Evolutionary conservation across 495 filamentous ascomycete species (phyloP).

Genomic region (Penicillium atrosanguineum): DNA sequence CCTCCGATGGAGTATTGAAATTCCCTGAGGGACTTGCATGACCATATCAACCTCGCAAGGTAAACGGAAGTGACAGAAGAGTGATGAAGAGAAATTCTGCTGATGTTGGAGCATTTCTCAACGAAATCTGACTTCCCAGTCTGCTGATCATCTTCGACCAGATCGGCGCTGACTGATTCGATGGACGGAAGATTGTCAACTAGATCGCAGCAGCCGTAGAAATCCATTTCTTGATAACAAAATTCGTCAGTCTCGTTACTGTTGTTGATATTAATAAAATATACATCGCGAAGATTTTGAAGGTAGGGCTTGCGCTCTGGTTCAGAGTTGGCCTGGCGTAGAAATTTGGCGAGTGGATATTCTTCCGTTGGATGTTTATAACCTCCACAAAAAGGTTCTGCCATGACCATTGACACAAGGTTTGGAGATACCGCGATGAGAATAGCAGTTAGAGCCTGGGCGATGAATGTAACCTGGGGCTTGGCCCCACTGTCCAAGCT

Average conservation of each 20-base stretch:
- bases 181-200: conserved; percentile 25
- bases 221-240: conserved; percentile 16
- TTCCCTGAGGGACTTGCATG: conserved; percentile 18
- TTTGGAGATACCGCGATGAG: conserved; percentile 27
- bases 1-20: conserved; percentile 26
- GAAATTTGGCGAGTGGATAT: conserved; percentile 18
- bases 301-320: conserved; percentile 14
- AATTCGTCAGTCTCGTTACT: not conserved
- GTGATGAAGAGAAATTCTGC: conserved; percentile 16
- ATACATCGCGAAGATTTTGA: conserved; percentile 22
- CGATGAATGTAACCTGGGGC: conserved; percentile 20
- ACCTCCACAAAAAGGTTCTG: conserved; percentile 2
- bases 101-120: conserved; percentile 18
- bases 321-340: conserved; percentile 11
- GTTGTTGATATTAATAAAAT: conserved; percentile 12
- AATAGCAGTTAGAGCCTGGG: conserved; percentile 24
- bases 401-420: conserved; percentile 19
- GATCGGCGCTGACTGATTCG: conserved; percentile 18
- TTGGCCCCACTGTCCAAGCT: too few relatives aligned
- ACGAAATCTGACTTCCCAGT: not conserved
- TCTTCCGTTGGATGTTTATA: not conserved
- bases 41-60: conserved; percentile 15
- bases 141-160: conserved; percentile 10
- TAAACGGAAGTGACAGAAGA: conserved; percentile 9
- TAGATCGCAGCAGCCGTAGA: conserved; percentile 7